Base-by-base conservation (phyloP, 495 filamentous ascomycete species). In the Niebla homalea region DNA sequence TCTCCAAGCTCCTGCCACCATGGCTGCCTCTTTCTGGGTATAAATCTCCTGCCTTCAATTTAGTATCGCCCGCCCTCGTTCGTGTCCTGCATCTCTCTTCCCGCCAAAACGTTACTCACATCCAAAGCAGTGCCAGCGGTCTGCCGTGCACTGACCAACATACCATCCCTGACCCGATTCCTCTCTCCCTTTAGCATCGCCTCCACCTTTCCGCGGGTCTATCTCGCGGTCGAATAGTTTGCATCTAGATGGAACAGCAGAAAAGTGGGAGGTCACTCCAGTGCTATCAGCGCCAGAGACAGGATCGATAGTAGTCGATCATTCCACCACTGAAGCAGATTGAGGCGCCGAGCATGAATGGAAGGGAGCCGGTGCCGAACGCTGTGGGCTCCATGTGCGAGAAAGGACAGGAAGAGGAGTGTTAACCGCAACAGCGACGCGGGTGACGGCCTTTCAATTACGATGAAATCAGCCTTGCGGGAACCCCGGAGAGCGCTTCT, bases 261-360 rank as follows among this genome's bases (percentile, higher is more conserved):
- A 3, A 52, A 20, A 18, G 14, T 5, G 19, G 49, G 29, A 46
- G 46, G 29, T 2, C 23, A 26, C 10, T 52, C 42, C n/a, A 46
- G 41, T 4, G 43, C 42, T 10, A 46, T 20, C 29, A 46, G 15
- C 5, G 42, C 49, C 23, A 45, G 1, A 46, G 11, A 20, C 42
- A 51, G 8, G 32, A 52, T 35, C 42, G 32, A 38, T 46, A 51
- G 49, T 51, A 51, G 26, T 12, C 18, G 26, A 43, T 22, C n/a
- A 26, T 36, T 20, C 25, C 25, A 22, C 40, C 41, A 4, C 14
- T 21, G 32, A 51, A 37, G 21, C 25, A 8, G 21, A 51, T 1
- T 8, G 40, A 32, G 10, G 49, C 49, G 25, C 49, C 20, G 22
- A 52, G n/a, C 12, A 39, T 38, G 42, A 39, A 46, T 8, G 49